Conservation (phyloP, 176 grass and related monocot genomes). For the Metroxylon sagu region DNA sequence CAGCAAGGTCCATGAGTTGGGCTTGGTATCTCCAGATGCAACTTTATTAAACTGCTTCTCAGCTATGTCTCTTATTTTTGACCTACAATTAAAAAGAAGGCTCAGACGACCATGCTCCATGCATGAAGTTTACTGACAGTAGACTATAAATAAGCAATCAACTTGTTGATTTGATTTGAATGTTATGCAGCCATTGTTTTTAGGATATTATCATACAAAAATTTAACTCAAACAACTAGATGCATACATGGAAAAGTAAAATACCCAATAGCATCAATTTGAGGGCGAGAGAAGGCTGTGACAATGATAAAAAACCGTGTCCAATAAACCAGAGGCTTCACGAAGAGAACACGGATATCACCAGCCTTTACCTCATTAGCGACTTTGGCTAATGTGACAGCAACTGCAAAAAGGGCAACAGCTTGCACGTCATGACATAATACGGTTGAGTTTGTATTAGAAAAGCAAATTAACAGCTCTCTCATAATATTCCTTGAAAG, state of each 20-base stretch:
- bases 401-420: slow-evolving; percentile 40
- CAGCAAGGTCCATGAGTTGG: slow-evolving; percentile 85
- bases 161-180: too few relatives aligned
- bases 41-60: slow-evolving; percentile 78
- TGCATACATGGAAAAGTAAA: background rate
- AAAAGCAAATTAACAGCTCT: background rate
- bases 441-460: background rate
- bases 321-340: slow-evolving; percentile 91
- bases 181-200: too few relatives aligned
- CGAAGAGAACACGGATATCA: slow-evolving; percentile 73
- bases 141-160: too few relatives aligned
- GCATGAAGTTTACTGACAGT: too few relatives aligned
- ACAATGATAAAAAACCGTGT: slow-evolving; percentile 92
- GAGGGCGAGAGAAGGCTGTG: slow-evolving; percentile 88
- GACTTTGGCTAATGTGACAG: slow-evolving; percentile 67
- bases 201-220: too few relatives aligned
- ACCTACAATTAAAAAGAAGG: slow-evolving; percentile 26
- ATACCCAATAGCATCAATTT: slow-evolving; percentile 93
- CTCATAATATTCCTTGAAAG: background rate
- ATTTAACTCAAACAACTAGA: background rate
- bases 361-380: slow-evolving; percentile 85
- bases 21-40: slow-evolving; percentile 83
- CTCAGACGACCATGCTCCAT: too few relatives aligned
- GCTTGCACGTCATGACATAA: background rate
- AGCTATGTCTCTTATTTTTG: slow-evolving; percentile 76